Percentiles rank a stretch among this genome's conserved stretches.
These are phyloP conservation scores for Aureobasidium sp. DNA, from an alignment of 2,329 filamentous ascomycete genomes.

Conservation along the genomic window DNA sequence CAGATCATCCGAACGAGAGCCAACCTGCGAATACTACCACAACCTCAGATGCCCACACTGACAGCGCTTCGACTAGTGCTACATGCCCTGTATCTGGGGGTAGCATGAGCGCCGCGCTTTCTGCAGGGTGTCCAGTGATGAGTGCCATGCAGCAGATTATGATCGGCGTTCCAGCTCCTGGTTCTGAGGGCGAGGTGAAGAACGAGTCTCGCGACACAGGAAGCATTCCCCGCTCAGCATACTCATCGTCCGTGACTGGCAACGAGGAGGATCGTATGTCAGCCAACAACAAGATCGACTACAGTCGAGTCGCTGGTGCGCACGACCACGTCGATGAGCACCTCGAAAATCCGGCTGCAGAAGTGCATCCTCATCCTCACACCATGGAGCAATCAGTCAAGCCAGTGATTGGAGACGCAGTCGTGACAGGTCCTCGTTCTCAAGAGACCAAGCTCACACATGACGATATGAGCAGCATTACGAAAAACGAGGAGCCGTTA, in stretches of 20 bases:
- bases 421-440: conserved; percentile 26
- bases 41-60: not conserved
- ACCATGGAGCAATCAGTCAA: conserved; percentile 27
- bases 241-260: conserved; percentile 22
- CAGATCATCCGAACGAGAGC: not conserved
- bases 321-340: conserved; percentile 27
- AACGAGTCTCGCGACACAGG: not conserved
- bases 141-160: not conserved
- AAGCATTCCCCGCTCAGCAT: conserved; percentile 17
- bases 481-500: conserved; percentile 29
- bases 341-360: conserved; percentile 23
- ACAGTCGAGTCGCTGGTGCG: conserved; percentile 19
- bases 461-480: conserved; percentile 32
- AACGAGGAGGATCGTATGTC: conserved; percentile 16
- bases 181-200: conserved; percentile 3
- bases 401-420: conserved; percentile 30
- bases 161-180: not conserved
- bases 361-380: conserved; percentile 30
- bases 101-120: conserved; percentile 8
- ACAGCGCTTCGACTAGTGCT: not conserved
- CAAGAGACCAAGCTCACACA: conserved; percentile 30
- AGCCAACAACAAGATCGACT: conserved; percentile 18
- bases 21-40: not conserved
- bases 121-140: conserved; percentile 6
- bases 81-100: conserved; percentile 5